Evolutionary conservation across 352 stramenopile species (phyloP), one percentile per base, ranked within the genome.

Genomic region (Globisporangium alternatum): DNA sequence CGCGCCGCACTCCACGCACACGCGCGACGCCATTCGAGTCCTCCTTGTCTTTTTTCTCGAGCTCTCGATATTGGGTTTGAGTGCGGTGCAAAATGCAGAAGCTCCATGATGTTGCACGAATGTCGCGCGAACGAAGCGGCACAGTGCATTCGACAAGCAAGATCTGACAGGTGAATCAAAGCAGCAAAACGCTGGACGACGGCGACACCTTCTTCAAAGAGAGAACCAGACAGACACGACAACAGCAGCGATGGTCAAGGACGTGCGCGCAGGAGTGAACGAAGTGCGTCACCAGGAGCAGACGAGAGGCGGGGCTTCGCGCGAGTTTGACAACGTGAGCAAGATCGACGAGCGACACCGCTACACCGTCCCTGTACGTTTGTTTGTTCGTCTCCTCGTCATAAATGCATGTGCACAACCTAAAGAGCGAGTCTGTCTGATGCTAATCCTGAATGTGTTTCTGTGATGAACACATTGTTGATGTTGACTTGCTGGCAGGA

Each of bases 1-100:
- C 17, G 79, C 75, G 31, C 86, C 86, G 62, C 88, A 96, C 45
- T 90, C 80, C n/a, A 96, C 88, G 62, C 88, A 96, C 33, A 90
- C 77, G 33, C 74, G 71, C 64, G 66, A 30, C 8, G 52, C 7
- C 48, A 41, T 49, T 9, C 22, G 64, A 31, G 7, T 47, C 28
- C 30, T 47, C 28, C 30, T 37, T 54, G 19, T 35, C 13, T 39
- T 64, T n/a, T 31, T 33, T 15, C 15, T 41, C 9, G 35, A 15
- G 35, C 12, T 41, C 15, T 41, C 35, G 9, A 41, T 41, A 9
- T 17, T 3, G 35, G 9, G 15, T 41, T 41, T 12, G 35, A 41
- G 35, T 41, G 35, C 15, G 9, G 35, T 41, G 31, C 35, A 28
- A 28, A 28, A 28, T 28, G 25, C 25, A 3, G 25, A 28, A 28